phyloP scores from a whole-genome alignment of 371 early-diverging fungal species.

The Coemansia sp. region DNA sequence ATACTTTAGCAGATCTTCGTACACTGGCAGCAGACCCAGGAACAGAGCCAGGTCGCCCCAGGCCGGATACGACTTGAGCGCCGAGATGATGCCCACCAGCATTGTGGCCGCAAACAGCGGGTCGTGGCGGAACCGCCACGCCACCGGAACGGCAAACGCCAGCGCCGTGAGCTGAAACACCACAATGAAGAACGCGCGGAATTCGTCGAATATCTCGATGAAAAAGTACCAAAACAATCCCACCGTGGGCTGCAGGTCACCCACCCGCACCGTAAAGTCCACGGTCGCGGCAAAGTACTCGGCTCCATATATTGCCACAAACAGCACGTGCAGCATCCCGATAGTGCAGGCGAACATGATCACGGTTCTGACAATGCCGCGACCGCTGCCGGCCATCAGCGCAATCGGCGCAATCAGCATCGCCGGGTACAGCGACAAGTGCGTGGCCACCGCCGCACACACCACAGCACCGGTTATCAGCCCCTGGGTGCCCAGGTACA shows the following conservation, averaged over 20 bases:
- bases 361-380: conserved; percentile 10
- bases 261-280: conserved; percentile 58
- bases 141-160: conserved; percentile 78
- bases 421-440: conserved; percentile 79
- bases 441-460: conserved; percentile 72
- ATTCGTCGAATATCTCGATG: conserved; percentile 97
- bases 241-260: conserved; percentile 92
- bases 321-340: conserved; percentile 18
- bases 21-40: conserved; percentile 74
- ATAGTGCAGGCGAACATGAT: conserved; percentile 14
- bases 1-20: conserved; percentile 82
- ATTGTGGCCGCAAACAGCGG: conserved; percentile 76
- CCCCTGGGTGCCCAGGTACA: conserved; percentile 69
- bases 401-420: conserved; percentile 75
- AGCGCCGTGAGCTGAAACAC: conserved; percentile 89
- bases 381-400: conserved; percentile 39
- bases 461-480: conserved; percentile 56
- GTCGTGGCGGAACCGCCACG: conserved; percentile 62
- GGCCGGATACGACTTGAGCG: conserved; percentile 91
- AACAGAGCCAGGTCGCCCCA: conserved; percentile 82
- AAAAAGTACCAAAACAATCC: conserved; percentile 98
- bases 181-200: conserved; percentile 86
- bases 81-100: conserved; percentile 70
- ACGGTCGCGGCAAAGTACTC: conserved; percentile 44
- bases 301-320: conserved; percentile 20